phyloP scores from a whole-genome alignment of 2,329 filamentous ascomycete genomes.

The Podosphaera xanthii region DNA sequence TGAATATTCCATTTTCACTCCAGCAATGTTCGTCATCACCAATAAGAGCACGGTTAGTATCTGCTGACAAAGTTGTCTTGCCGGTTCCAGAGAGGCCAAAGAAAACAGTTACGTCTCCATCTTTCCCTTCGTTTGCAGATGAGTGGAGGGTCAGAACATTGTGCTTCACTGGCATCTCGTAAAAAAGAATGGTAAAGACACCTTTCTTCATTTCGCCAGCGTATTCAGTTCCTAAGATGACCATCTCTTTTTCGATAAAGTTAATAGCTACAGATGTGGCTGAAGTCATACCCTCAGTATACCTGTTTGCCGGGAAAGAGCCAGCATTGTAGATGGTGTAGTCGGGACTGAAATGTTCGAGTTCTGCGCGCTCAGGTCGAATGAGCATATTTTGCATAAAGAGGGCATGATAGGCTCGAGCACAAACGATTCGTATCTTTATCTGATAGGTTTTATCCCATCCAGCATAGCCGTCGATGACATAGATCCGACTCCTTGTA shows the following conservation, averaged over 20 bases:
- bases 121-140: conserved; percentile 86
- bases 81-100: conserved; percentile 96
- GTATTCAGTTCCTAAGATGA: conserved; percentile 97
- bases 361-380: conserved; percentile 70
- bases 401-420: conserved; percentile 94
- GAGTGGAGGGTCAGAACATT: conserved; percentile 96
- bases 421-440: conserved; percentile 91
- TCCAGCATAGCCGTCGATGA: conserved; percentile 88
- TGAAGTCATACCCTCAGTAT: conserved; percentile 95
- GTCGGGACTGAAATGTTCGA: conserved; percentile 94
- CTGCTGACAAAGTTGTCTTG: conserved; percentile 94
- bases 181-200: conserved; percentile 97
- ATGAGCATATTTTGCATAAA: conserved; percentile 99
- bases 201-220: conserved; percentile 97
- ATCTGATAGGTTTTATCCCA: conserved; percentile 99
- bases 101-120: conserved; percentile 95
- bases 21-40: conserved; percentile 99
- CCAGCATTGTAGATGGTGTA: conserved; percentile 99
- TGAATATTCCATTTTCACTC: conserved; percentile 92
- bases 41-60: conserved; percentile 87
- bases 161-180: conserved; percentile 99
- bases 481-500: conserved; percentile 96
- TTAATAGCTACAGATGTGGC: conserved; percentile 96
- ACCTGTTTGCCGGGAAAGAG: conserved; percentile 95
- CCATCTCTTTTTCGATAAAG: conserved; percentile 99